Base-by-base conservation (phyloP, 2,329 filamentous ascomycete genomes). In the Ophiostoma ulmi region DNA sequence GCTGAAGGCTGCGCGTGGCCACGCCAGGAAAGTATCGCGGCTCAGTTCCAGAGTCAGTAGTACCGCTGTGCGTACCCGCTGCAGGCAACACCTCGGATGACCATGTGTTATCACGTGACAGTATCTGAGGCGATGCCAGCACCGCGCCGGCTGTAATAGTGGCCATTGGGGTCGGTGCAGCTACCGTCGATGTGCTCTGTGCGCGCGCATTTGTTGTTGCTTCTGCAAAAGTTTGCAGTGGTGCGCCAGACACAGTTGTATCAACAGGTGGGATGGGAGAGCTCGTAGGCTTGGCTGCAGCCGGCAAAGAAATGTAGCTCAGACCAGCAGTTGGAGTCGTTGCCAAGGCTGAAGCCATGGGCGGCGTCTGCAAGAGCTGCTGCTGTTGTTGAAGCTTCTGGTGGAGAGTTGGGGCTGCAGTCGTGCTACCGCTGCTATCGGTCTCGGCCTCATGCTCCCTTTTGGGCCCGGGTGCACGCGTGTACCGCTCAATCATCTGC, bases 21-120 rank as follows among this genome's bases (percentile, higher is more conserved):
- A 93, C 85, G 0, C 91, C 91, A 0, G 91, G 91, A 74, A 92
- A 91, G 73, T 92, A 87, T 73, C 84, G 85, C 13, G 90, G 91
- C 77, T 92, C 90, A 67, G 81, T 84, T 3, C 84, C 87, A 14
- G 83, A 63, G n/a, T 31, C 55, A 1, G 52, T 17, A 1, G 11
- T 20, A 1, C 22, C 11, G 26, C 48, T 36, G 36, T 17, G 20
- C 3, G 44, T 35, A 3, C 31, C 67, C 2, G 48, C 35, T 11
- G 36, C n/a, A 20, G 70, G 20, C 4, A 44, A 38, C 10, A 38
- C 71, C 26, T 77, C 78, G 76, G 69, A 83, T 80, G 8, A 80
- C 75, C 17, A 75, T 26, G 82, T 66, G 52, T 20, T 61, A 8
- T 72, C 81, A 71, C 77, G 75, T 14, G 75, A 74, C 70, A 74